A percentile compares a stretch with the other conserved stretches of the same genome.
Conservation (phyloP, 192 early-diverging fungal species). For the Glomus cerebriforme region DNA sequence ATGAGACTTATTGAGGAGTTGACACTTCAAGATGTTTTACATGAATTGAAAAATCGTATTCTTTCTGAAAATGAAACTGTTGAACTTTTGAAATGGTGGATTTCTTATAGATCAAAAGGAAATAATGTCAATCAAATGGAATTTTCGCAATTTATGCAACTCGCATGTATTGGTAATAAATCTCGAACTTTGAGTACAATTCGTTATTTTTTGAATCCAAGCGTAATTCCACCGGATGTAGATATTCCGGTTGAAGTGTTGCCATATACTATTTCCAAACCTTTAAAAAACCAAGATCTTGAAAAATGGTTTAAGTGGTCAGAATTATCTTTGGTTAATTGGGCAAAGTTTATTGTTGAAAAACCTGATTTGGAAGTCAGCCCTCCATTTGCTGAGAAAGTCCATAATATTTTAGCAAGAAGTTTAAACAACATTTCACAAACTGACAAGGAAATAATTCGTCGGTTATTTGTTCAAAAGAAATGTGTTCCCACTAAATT, state of each 20-base stretch:
- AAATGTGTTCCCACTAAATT: slow-evolving; percentile 71
- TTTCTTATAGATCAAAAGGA: slow-evolving; percentile 44
- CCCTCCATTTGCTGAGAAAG: slow-evolving; percentile 67
- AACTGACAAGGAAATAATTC: slow-evolving; percentile 37
- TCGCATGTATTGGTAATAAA: slow-evolving; percentile 28
- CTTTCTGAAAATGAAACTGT: slow-evolving; percentile 62
- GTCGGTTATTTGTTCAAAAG: slow-evolving; percentile 41
- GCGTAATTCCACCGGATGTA: neutral
- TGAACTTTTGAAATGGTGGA: slow-evolving; percentile 79
- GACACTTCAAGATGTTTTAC: slow-evolving; percentile 63
- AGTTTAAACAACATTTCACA: slow-evolving; percentile 44
- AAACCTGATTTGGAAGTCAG: slow-evolving; percentile 34
- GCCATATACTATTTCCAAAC: slow-evolving; percentile 17
- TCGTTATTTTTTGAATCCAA: slow-evolving; percentile 59
- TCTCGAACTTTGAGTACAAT: slow-evolving; percentile 51
- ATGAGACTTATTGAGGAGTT: slow-evolving; percentile 44
- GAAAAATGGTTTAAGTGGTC: slow-evolving; percentile 12
- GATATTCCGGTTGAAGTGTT: neutral
- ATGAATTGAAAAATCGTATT: slow-evolving; percentile 61
- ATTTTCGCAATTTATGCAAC: neutral
- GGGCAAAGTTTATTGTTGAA: slow-evolving; percentile 5
- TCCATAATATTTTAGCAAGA: slow-evolving; percentile 59
- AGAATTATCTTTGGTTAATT: slow-evolving; percentile 6
- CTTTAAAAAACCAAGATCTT: neutral
- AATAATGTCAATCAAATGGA: neutral